These are phyloP conservation scores for Elsinoe necatrix DNA, from an alignment of 2,329 filamentous ascomycete species.

Conservation along the genomic window DNA sequence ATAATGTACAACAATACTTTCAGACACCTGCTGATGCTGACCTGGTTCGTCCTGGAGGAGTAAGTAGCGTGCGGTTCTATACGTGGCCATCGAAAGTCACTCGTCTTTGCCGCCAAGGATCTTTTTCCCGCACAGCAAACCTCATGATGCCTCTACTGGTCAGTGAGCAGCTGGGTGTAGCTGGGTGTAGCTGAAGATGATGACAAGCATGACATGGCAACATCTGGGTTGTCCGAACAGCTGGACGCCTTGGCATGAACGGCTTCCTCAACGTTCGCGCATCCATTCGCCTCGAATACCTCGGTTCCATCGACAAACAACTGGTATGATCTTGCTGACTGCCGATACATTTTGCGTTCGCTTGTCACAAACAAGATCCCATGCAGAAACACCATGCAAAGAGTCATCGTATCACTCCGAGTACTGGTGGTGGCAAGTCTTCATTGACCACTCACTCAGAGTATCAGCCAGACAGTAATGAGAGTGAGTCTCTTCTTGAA, in stretches of 20 bases:
- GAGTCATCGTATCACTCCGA: too few relatives aligned
- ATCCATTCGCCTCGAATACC: background rate
- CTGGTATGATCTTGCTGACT: background rate
- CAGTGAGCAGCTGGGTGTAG: background rate
- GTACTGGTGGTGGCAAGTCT: too few relatives aligned
- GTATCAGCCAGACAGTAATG: too few relatives aligned
- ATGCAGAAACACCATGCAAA: too few relatives aligned
- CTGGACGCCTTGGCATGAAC: constrained; percentile 13
- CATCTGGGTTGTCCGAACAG: background rate
- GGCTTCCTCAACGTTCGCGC: background rate
- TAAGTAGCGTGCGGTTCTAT: too few relatives aligned
- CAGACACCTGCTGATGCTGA: background rate
- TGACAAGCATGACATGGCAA: background rate
- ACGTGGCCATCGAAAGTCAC: too few relatives aligned
- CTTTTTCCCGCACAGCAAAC: background rate
- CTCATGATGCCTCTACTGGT: background rate
- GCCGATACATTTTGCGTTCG: background rate
- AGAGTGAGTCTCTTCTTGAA: too few relatives aligned
- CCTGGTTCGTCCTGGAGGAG: background rate
- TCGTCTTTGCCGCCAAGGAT: too few relatives aligned
- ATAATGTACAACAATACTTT: background rate
- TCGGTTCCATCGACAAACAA: background rate
- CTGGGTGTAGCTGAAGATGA: too few relatives aligned
- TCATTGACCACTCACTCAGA: too few relatives aligned
- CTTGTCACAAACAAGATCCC: background rate